phyloP scores from a whole-genome alignment of 371 early-diverging fungal species.

The Chytridium lagenaria region DNA sequence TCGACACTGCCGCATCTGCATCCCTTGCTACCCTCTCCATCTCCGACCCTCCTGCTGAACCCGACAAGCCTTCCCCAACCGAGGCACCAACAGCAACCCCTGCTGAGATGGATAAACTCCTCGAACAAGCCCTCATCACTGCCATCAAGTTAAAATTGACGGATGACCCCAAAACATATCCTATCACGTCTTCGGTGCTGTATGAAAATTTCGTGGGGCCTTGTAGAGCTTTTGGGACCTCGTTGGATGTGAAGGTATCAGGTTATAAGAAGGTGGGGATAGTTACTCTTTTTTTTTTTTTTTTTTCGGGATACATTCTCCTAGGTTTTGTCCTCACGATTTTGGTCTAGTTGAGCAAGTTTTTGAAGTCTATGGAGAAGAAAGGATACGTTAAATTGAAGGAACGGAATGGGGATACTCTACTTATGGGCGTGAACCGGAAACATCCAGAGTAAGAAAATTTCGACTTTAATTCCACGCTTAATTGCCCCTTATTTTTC shows the following conservation, averaged over 20 bases:
- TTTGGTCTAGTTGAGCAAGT: constrained; percentile 40
- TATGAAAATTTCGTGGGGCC: constrained; percentile 46
- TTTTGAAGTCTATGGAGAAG: constrained; percentile 54
- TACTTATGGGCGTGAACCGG: constrained; percentile 37
- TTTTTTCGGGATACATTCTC: not conserved
- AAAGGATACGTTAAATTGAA: constrained; percentile 46
- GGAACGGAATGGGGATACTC: constrained; percentile 46
- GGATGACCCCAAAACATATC: constrained; percentile 40
- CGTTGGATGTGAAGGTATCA: constrained; percentile 47
- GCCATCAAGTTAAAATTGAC: constrained; percentile 33
- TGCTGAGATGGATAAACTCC: constrained; percentile 43
- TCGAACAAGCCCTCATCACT: constrained; percentile 40
- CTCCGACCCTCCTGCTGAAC: not conserved
- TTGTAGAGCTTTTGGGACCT: constrained; percentile 28
- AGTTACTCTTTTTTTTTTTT: too few species aligned
- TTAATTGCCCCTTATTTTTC: constrained; percentile 1
- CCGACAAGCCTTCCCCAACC: not conserved
- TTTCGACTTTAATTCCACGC: not conserved
- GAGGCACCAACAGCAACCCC: constrained; percentile 15
- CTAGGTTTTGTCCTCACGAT: not conserved
- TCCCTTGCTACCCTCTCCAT: not conserved
- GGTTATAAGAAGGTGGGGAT: constrained; percentile 49
- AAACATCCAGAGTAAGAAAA: constrained; percentile 43
- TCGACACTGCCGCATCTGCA: not conserved
- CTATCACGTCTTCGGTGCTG: constrained; percentile 40